Evolutionary conservation across 1,284 basidiomycete species (phyloP), one percentile per base, ranked within the genome.

Genomic region (Apiotrichum mycotoxinovorans): DNA sequence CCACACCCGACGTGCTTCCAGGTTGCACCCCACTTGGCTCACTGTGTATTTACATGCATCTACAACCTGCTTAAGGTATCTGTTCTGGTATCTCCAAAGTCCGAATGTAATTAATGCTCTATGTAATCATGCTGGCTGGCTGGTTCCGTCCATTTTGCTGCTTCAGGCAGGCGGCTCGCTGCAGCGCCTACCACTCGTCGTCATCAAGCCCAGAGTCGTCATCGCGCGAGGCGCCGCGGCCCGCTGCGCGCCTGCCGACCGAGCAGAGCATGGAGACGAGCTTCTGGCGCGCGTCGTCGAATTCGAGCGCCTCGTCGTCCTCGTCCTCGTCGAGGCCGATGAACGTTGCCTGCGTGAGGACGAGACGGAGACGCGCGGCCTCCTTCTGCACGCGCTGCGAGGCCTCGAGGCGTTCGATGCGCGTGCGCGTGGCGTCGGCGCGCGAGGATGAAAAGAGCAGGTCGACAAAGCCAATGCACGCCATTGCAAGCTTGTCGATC

Each of bases 161-260:
- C n/a, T n/a, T n/a, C n/a, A n/a, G n/a, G n/a, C n/a, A n/a, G n/a
- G n/a, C n/a, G n/a, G n/a, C n/a, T n/a, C n/a, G n/a, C n/a, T n/a
- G n/a, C n/a, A 35, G 38, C 26, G 20, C 5, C 47, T 62, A 75
- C 51, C 72, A 61, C 52, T 75, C 72, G 41, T 76, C 74, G 49
- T 76, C 73, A 12, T 74, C 74, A 27, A 76, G 51, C 0, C 74
- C 74, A 20, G 72, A 74, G 61, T 76, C 74, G 25, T 73, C 69
- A 46, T 71, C 73, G 18, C 67, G 49, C 8, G 64, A 60, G 14
- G 45, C 56, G 1, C 57, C 62, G 12, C 74, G 60, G 1, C 70
- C 69, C 5, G 71, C 68, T 4, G 74, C 74, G 10, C 71, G 60
- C 14, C 72, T 58, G 2, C 72, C 71, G 7, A 76, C 64, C 2